Evolutionary conservation across 768 basidiomycete genomes (phyloP), one percentile per base, ranked within the genome.

Genomic region (Mycena sanguinolenta): DNA sequence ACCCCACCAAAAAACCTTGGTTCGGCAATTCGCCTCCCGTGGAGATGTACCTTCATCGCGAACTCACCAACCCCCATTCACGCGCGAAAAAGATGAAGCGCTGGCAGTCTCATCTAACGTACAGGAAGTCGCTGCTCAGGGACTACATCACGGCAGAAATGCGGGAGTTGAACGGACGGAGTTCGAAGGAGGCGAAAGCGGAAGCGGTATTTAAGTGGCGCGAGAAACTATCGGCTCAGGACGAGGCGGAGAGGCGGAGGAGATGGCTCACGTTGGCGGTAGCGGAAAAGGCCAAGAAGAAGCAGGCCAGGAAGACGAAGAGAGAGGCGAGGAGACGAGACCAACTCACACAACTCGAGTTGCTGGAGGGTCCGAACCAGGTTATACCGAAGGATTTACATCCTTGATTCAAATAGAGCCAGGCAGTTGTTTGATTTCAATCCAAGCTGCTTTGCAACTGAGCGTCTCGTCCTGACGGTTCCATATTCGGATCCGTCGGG

Each of bases 51-150:
- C 80, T 96, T 65, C 77, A 82, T 53, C 86, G 87, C 70, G 95
- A 96, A 75, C 87, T 96, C 44, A 85, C 92, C 30, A 95, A 95
- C 78, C 94, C 94, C 28, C 91, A 95, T 76, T 89, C 92, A 16
- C 90, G 93, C 23, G 92, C 94, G 12, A 95, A 93, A 84, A 95
- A 93, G 78, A 90, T 92, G 75, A 83, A 84, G 58, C 89, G 95
- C 71, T 95, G 92, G 92, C 88, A 92, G 78, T 84, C 83, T 5
- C 86, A 85, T 72, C 84, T 86, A 71, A 73, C 77, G 21, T 82
- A 85, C 70, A 86, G 84, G 76, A 82, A 85, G 52, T 78, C 80
- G 23, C 81, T 92, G 63, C 82, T 91, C 55, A 82, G 85, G 67
- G 81, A 89, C 70, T 87, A 88, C 72, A 81, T 90, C 53, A 78